Conservation (phyloP, 2,329 filamentous ascomycete species). For the Calycina marina region DNA sequence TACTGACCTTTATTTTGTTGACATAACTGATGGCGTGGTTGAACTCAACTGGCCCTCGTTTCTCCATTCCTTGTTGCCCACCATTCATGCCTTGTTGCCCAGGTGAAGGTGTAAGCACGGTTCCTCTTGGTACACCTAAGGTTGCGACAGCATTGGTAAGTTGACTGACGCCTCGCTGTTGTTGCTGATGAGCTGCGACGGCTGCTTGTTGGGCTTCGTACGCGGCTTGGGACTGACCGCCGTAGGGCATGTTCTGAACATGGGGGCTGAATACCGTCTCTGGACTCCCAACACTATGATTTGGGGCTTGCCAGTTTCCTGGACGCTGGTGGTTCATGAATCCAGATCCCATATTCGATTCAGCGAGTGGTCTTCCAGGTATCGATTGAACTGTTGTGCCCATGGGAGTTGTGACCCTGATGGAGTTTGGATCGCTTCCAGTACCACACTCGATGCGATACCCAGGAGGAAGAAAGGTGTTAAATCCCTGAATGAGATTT, state of each 20-base stretch:
- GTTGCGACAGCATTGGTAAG: constrained; percentile 43
- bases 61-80: constrained; percentile 54
- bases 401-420: constrained; percentile 91
- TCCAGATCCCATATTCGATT: constrained; percentile 27
- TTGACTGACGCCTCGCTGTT: constrained; percentile 51
- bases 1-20: constrained; percentile 89
- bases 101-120: constrained; percentile 45
- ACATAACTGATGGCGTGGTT: constrained; percentile 99
- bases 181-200: constrained; percentile 39
- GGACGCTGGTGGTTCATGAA: constrained; percentile 10
- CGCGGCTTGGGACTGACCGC: constrained; percentile 28
- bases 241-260: constrained; percentile 32
- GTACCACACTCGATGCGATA: constrained; percentile 95
- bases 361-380: constrained; percentile 26
- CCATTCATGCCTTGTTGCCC: constrained; percentile 45
- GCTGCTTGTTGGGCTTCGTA: constrained; percentile 28
- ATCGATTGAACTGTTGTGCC: constrained; percentile 93
- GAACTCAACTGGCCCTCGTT: constrained; percentile 90
- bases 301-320: constrained; percentile 40
- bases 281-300: constrained; percentile 47
- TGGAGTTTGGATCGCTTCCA: constrained; percentile 87
- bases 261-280: constrained; percentile 47
- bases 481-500: constrained; percentile 92
- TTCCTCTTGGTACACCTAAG: constrained; percentile 31
- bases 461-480: constrained; percentile 89